These are phyloP conservation scores for Basidiobolus meristosporus DNA, from an alignment of 371 early-diverging fungal species.

Conservation along the genomic window DNA sequence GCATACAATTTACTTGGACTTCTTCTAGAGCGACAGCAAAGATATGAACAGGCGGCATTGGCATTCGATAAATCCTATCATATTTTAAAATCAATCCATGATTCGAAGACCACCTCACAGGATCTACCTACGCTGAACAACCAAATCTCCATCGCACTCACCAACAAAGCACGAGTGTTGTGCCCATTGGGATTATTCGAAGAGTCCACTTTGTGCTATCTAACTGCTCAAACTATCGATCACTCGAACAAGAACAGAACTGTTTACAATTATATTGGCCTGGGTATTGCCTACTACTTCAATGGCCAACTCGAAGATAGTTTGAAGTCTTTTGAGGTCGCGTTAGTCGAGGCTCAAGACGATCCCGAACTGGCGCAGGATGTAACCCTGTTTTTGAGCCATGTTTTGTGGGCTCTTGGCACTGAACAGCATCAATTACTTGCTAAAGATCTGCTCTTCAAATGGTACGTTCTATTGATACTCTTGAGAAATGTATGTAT, in stretches of 20 bases:
- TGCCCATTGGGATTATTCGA: conserved; percentile 25
- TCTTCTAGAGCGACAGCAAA: conserved; percentile 47
- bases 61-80: conserved; percentile 14
- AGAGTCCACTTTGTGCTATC: conserved; percentile 22
- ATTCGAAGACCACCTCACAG: too few relatives aligned
- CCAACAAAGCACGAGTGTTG: conserved; percentile 35
- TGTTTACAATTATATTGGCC: conserved; percentile 33
- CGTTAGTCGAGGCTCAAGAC: conserved; percentile 28
- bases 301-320: conserved; percentile 37
- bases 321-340: conserved; percentile 47
- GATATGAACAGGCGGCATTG: conserved; percentile 39
- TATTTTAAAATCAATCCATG: neutral
- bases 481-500: neutral
- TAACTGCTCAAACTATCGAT: conserved; percentile 1
- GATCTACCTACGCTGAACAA: conserved; percentile 3
- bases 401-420: conserved; percentile 77
- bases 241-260: conserved; percentile 5
- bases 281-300: conserved; percentile 63
- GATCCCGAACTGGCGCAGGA: conserved; percentile 22
- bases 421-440: conserved; percentile 51
- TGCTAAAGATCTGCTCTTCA: conserved; percentile 62
- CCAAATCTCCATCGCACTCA: conserved; percentile 8
- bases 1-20: conserved; percentile 57
- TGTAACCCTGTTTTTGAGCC: conserved; percentile 49
- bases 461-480: neutral